Conservation (phyloP, 257 asterid genomes). For the Fraxinus anomala region DNA sequence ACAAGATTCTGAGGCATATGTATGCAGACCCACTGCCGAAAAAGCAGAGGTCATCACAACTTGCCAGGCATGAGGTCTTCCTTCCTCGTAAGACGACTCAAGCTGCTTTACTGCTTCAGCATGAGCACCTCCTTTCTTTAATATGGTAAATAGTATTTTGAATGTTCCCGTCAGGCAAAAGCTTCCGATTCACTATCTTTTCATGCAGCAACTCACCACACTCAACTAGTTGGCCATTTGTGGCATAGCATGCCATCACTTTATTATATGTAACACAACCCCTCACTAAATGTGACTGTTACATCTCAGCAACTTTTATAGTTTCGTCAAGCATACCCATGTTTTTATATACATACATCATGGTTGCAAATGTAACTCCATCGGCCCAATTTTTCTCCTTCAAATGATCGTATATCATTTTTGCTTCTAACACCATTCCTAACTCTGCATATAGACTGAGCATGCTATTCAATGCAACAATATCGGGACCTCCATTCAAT, state of each 20-base stretch:
- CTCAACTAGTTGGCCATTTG: slow-evolving; percentile 59
- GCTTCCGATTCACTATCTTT: slow-evolving; percentile 58
- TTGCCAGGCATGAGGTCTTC: slow-evolving; percentile 66
- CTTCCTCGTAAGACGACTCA: slow-evolving; percentile 57
- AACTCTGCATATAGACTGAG: slow-evolving; percentile 69
- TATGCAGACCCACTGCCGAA: slow-evolving; percentile 64
- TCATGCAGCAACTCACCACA: slow-evolving; percentile 83
- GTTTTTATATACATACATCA: slow-evolving; percentile 81
- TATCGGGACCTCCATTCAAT: slow-evolving; percentile 68
- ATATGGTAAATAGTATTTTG: slow-evolving; percentile 62
- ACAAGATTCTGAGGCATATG: slow-evolving; percentile 70
- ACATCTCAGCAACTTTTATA: slow-evolving; percentile 79
- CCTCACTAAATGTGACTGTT: slow-evolving; percentile 51
- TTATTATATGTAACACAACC: slow-evolving; percentile 66
- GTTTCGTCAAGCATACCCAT: slow-evolving; percentile 90
- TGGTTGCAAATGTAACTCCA: slow-evolving; percentile 76
- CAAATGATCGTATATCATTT: slow-evolving; percentile 48
- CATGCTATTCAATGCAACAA: slow-evolving; percentile 87
- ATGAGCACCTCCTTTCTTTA: slow-evolving; percentile 73
- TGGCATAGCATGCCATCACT: slow-evolving; percentile 78
- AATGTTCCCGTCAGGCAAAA: slow-evolving; percentile 69
- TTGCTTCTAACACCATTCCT: slow-evolving; percentile 86
- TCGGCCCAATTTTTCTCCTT: slow-evolving; percentile 55
- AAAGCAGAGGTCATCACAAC: slow-evolving; percentile 72
- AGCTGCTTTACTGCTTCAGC: slow-evolving; percentile 64